phyloP scores from a whole-genome alignment of 345 rosid genomes.

The Odontarrhena argentea region DNA sequence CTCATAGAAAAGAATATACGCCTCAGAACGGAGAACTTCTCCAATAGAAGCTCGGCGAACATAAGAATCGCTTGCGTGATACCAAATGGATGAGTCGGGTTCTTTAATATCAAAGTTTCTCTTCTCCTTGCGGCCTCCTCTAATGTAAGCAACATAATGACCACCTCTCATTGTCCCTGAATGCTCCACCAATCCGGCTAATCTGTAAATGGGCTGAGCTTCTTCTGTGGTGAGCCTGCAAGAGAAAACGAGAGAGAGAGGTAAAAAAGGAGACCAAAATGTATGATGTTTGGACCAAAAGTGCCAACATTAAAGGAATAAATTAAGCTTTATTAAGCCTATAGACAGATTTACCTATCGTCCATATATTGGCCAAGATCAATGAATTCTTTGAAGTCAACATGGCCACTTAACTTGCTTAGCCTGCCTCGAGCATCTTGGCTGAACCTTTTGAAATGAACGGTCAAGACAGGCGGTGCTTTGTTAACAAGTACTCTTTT shows the following conservation, averaged over 20 bases:
- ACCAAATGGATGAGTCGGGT: constrained; percentile 46
- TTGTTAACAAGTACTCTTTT: constrained; percentile 77
- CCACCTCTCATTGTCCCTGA: constrained; percentile 92
- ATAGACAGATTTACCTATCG: constrained; percentile 55
- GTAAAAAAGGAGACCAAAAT: not conserved
- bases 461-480: constrained; percentile 77
- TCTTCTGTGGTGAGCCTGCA: constrained; percentile 50
- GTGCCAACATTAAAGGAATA: not conserved
- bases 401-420: constrained; percentile 90
- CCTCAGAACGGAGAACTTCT: constrained; percentile 71
- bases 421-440: constrained; percentile 94
- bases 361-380: constrained; percentile 81
- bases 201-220: constrained; percentile 49
- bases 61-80: constrained; percentile 55
- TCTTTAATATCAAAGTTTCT: not conserved
- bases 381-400: constrained; percentile 65
- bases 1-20: constrained; percentile 77
- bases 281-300: not conserved
- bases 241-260: not conserved
- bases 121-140: constrained; percentile 2
- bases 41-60: constrained; percentile 57
- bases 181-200: constrained; percentile 89
- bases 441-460: constrained; percentile 93
- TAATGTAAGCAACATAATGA: constrained; percentile 3
- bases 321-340: not conserved